Evolutionary conservation across 1,139 yeast genomes (phyloP).

Genomic region (Pneumocystis oryctolagi): DNA sequence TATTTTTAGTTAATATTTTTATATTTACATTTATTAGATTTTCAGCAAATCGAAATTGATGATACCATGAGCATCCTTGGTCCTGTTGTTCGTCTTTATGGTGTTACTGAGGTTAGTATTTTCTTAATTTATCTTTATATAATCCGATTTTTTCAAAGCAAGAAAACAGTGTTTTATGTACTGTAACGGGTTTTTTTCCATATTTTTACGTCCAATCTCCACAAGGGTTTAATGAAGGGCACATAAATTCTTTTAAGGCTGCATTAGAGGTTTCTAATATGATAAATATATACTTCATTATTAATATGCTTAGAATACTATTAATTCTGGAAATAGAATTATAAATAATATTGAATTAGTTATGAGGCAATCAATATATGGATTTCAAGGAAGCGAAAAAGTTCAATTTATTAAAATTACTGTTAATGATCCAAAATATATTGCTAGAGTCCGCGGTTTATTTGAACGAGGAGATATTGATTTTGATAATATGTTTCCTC

Average conservation of each 20-base stretch:
- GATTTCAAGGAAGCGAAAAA: constrained; percentile 64
- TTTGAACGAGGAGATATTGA: constrained; percentile 76
- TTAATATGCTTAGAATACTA: constrained; percentile 12
- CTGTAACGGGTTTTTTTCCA: constrained; percentile 75
- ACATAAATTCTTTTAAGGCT: constrained; percentile 6
- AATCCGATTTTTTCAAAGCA: constrained; percentile 15
- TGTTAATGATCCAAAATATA: constrained; percentile 48
- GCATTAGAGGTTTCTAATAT: constrained; percentile 2
- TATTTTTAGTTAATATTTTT: neutral
- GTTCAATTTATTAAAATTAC: constrained; percentile 66
- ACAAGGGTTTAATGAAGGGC: constrained; percentile 44
- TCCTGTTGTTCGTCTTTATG: constrained; percentile 70
- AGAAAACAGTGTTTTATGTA: constrained; percentile 81
- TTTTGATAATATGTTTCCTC: constrained; percentile 30
- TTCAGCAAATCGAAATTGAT: constrained; percentile 93
- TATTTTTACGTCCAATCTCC: constrained; percentile 92
- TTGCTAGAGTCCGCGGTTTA: constrained; percentile 54
- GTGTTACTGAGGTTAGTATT: constrained; percentile 47
- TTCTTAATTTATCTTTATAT: neutral
- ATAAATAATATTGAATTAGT: constrained; percentile 48
- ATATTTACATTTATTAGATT: constrained; percentile 24
- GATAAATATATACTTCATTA: neutral
- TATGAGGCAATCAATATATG: constrained; percentile 83
- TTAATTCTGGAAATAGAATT: constrained; percentile 27
- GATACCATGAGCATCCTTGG: constrained; percentile 41